A percentile compares a stretch with the other conserved stretches of the same genome.
These are phyloP conservation scores for Plicaturopsis crispa DNA, from an alignment of 768 basidiomycete species.

Conservation along the genomic window DNA sequence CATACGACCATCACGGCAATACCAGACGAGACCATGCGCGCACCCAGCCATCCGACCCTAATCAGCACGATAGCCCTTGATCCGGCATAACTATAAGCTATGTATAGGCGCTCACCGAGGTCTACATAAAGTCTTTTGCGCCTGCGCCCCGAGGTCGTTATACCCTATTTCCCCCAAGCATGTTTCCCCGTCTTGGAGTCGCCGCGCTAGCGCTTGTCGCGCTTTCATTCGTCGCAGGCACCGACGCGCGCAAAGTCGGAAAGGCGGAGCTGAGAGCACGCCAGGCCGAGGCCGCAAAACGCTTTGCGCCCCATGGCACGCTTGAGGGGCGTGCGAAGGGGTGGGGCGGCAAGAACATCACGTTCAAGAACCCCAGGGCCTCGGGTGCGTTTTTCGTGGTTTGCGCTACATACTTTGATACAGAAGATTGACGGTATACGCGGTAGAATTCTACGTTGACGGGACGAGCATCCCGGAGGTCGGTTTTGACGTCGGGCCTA, in stretches of 20 bases:
- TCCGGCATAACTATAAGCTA: too few species aligned
- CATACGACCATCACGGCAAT: too few species aligned
- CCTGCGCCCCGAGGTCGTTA: too few species aligned
- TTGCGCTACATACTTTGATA: background rate
- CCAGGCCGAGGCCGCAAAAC: background rate
- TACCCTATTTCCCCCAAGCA: too few species aligned
- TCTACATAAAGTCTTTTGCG: too few species aligned
- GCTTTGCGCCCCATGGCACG: background rate
- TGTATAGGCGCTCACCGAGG: too few species aligned
- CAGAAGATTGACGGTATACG: too few species aligned
- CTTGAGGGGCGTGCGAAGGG: background rate
- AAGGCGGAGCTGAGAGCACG: background rate
- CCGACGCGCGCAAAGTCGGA: background rate
- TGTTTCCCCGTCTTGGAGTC: background rate
- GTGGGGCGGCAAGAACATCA: background rate
- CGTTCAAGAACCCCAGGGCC: background rate
- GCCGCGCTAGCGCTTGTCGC: background rate
- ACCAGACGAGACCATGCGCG: too few species aligned
- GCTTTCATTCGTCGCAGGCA: background rate
- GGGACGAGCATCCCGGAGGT: background rate
- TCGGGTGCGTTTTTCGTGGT: background rate
- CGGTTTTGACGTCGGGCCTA: background rate
- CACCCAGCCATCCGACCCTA: too few species aligned
- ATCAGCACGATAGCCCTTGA: too few species aligned
- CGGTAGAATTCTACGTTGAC: background rate